These are phyloP conservation scores for Sesbania bispinosa DNA, from an alignment of 306 rosid genomes.

Conservation along the genomic window DNA sequence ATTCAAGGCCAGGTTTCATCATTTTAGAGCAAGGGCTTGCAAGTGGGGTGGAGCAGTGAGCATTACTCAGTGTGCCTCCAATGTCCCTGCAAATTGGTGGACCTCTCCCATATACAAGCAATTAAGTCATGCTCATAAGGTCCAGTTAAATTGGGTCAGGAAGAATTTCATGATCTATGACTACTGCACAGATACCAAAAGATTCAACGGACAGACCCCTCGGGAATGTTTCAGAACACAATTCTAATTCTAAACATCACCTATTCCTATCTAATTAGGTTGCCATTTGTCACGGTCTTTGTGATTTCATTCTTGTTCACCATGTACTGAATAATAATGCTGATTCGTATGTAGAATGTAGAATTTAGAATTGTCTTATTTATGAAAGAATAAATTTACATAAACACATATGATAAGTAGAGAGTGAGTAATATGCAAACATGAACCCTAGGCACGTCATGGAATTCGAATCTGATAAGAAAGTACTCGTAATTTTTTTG, in stretches of 20 bases:
- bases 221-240: conserved; percentile 50
- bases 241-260: conserved; percentile 26
- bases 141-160: conserved; percentile 49
- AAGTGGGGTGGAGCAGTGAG: conserved; percentile 53
- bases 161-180: conserved; percentile 56
- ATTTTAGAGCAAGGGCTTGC: conserved; percentile 73
- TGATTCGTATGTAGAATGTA: neutral
- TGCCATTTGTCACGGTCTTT: conserved; percentile 6
- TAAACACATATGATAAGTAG: neutral
- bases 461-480: neutral
- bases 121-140: conserved; percentile 31
- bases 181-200: conserved; percentile 59
- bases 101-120: conserved; percentile 39
- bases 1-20: conserved; percentile 43
- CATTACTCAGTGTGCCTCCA: conserved; percentile 45
- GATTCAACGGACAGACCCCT: conserved; percentile 54
- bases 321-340: neutral
- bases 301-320: conserved; percentile 25
- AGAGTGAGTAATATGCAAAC: neutral
- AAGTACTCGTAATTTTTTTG: too few relatives aligned
- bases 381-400: neutral
- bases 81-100: conserved; percentile 69
- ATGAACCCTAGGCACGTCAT: neutral
- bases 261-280: neutral
- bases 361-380: neutral